phyloP scores from a whole-genome alignment of 169 alveolate genomes.

The Plasmodium chabaudi region DNA sequence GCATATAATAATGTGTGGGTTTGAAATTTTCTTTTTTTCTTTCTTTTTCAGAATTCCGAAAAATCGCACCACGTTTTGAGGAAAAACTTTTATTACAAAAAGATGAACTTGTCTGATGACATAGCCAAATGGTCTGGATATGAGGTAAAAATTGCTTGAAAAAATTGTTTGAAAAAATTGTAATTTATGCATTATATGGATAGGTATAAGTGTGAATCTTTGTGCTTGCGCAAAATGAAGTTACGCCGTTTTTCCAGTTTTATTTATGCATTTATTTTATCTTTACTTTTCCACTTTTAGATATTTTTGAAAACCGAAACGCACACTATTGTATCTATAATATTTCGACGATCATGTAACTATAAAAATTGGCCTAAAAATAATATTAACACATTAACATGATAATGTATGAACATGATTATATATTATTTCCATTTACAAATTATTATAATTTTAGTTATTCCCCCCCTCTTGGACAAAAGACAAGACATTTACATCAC shows the following conservation, averaged over 20 bases:
- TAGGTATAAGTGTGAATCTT: too few relatives aligned
- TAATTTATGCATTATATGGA: neutral
- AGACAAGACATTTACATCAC: conserved; percentile 53
- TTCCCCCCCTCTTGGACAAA: conserved; percentile 55
- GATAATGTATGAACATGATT: neutral
- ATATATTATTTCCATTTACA: neutral
- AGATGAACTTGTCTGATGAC: conserved; percentile 77
- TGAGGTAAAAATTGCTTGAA: conserved; percentile 10
- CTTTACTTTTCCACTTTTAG: neutral
- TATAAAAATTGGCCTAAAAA: neutral
- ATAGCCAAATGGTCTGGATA: conserved; percentile 75
- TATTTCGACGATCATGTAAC: conserved; percentile 60
- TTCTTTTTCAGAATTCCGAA: neutral
- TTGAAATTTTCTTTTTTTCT: neutral
- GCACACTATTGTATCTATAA: conserved; percentile 50
- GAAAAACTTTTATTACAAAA: conserved; percentile 56
- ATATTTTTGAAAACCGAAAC: conserved; percentile 57
- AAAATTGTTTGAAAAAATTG: conserved; percentile 7
- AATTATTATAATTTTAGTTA: conserved; percentile 12
- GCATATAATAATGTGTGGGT: neutral
- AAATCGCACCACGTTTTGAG: conserved; percentile 14
- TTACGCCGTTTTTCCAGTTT: too few relatives aligned
- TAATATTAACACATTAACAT: neutral
- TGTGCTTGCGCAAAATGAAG: too few relatives aligned
- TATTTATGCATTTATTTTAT: too few relatives aligned